Base-by-base conservation (phyloP, 1,284 basidiomycete genomes). In the Fomitopsis betulina region DNA sequence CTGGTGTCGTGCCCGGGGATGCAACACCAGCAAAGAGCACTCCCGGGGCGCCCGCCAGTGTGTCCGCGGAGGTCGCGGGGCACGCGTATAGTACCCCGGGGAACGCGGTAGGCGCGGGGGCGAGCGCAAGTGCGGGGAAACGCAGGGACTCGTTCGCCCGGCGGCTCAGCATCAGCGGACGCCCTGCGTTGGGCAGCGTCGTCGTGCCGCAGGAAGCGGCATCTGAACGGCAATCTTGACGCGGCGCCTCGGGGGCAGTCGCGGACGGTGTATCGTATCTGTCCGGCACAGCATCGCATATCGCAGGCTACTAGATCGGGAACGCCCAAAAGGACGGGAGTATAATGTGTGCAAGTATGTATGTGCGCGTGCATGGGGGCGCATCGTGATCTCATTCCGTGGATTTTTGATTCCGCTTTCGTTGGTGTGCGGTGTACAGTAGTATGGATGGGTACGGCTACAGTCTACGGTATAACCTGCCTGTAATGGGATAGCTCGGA, bases 1-100 rank as follows among this genome's bases (percentile, higher is more conserved):
- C 76, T 39, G 78, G 79, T 15, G 75, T 75, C 21, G 75, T 77
- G 9, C 73, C 77, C 40, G 72, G 72, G 66, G 73, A 66, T 61
- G 66, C 52, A 30, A 47, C 45, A 50, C 71, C 40, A 72, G 72
- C 56, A 60, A 52, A 50, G 35, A 35, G 50, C 30, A 47, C 32
- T 40, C 23, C 53, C 35, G 54, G 53, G 42, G 58, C 61, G 38
- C 53, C 57, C 53, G 55, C 39, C n/a, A 12, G 35, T 37, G 27
- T 30, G 25, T 53, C 56, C 19, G 47, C 58, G 47, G 59, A 50
- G 40, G 55, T 55, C 32, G 61, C 53, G 59, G 58, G 25, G 42
- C 51, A 47, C 12, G 55, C 56, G 54, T 43, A 15, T 38, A 23
- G 53, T 35, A 54, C 54, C 12, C 45, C 59, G 45, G 25, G 54